A percentile compares a stretch with the other conserved stretches of the same genome.
Evolutionary conservation across 139 green algal genomes (phyloP).

Genomic region (Picochlorum costavermella): DNA sequence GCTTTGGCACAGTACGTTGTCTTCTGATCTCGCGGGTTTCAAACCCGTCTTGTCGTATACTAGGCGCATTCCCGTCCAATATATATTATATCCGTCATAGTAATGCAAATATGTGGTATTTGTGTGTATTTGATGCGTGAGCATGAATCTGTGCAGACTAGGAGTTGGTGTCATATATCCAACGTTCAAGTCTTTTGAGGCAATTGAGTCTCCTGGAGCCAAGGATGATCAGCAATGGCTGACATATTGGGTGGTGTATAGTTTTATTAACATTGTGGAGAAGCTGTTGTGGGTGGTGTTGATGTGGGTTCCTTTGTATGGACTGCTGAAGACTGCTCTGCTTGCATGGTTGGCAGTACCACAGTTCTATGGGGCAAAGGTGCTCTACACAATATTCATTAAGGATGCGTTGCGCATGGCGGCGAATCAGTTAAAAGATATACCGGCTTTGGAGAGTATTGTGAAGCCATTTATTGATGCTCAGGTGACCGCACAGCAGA

Average conservation of each 20-base stretch:
- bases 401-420: constrained; percentile 14
- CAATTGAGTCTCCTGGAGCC: constrained; percentile 14
- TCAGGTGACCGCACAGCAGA: background rate
- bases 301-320: constrained; percentile 28
- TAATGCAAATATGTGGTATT: background rate
- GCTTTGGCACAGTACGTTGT: constrained; percentile 1
- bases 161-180: constrained; percentile 24
- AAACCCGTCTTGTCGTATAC: no score
- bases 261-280: constrained; percentile 15
- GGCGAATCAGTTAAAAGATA: constrained; percentile 11
- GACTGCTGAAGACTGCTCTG: constrained; percentile 1
- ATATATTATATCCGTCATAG: background rate
- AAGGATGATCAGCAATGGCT: constrained; percentile 34
- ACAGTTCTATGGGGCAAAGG: constrained; percentile 18
- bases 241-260: constrained; percentile 30
- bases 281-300: constrained; percentile 23
- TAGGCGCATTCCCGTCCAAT: no score
- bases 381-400: constrained; percentile 16
- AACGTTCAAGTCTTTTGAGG: constrained; percentile 19
- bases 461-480: background rate
- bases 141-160: constrained; percentile 5
- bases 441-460: constrained; percentile 23
- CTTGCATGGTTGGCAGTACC: constrained; percentile 23
- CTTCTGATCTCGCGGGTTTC: no score
- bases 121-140: no score